Conservation (phyloP, 2,329 filamentous ascomycete species). For the Aspergillus puulaauensis region DNA sequence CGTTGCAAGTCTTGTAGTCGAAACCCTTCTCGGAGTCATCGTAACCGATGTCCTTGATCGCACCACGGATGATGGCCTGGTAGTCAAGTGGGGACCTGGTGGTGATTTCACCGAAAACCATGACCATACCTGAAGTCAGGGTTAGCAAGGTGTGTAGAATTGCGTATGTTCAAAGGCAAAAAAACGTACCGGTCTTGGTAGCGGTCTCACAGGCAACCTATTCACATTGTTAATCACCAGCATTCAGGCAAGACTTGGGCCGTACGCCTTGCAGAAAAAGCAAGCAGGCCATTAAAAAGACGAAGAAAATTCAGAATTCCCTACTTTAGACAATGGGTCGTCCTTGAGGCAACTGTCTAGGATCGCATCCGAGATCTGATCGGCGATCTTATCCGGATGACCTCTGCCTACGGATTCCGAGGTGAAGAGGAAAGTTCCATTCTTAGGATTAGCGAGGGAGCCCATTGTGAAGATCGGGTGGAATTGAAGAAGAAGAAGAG, state of each 20-base stretch:
- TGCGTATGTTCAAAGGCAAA: conserved; percentile 5
- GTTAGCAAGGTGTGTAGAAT: conserved; percentile 8
- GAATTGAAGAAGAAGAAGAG: conserved; percentile 17
- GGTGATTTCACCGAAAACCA: conserved; percentile 98
- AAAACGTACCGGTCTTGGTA: conserved; percentile 84
- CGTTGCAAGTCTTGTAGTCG: conserved; percentile 99
- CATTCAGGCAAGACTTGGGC: not conserved
- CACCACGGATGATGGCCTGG: conserved; percentile 91
- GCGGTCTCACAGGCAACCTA: conserved; percentile 94
- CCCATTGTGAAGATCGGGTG: conserved; percentile 55
- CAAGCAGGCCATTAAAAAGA: conserved; percentile 8
- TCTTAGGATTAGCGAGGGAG: conserved; percentile 46
- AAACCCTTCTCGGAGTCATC: conserved; percentile 97
- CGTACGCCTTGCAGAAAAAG: conserved; percentile 6
- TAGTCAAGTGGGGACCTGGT: conserved; percentile 96
- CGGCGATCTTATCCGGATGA: conserved; percentile 37
- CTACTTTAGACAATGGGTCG: conserved; percentile 91
- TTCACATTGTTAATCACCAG: conserved; percentile 13
- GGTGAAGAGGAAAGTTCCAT: conserved; percentile 80
- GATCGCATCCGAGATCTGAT: conserved; percentile 97
- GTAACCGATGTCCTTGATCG: conserved; percentile 99
- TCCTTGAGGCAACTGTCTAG: conserved; percentile 87
- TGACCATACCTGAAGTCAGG: conserved; percentile 67
- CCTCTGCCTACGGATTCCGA: conserved; percentile 62
- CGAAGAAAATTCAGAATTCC: conserved; percentile 4